Conservation (phyloP, 345 rosid genomes). For the Dimocarpus longan region DNA sequence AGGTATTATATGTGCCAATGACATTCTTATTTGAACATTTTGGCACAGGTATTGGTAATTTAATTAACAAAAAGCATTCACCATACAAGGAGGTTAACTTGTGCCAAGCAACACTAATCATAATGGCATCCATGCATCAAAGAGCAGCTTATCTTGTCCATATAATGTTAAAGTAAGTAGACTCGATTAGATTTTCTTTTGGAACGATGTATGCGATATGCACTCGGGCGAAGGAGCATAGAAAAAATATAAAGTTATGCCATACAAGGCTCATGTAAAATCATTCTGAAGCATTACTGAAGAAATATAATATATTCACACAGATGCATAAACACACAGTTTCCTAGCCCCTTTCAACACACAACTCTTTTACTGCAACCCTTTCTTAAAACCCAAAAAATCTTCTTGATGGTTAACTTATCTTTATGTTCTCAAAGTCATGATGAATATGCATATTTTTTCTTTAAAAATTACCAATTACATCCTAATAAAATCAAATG, state of each 20-base stretch:
- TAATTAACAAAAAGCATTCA: too few species aligned
- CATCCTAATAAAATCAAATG: background rate
- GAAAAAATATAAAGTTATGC: background rate
- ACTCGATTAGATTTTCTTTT: background rate
- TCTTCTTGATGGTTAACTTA: background rate
- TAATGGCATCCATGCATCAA: constrained; percentile 2
- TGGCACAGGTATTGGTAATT: background rate
- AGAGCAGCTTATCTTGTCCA: background rate
- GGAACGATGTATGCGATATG: background rate
- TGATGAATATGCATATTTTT: too few species aligned
- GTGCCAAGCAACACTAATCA: background rate
- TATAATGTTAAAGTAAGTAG: background rate
- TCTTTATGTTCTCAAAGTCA: background rate
- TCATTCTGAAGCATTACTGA: background rate
- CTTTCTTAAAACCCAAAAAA: background rate
- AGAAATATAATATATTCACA: background rate
- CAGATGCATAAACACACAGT: background rate
- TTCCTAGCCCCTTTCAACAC: background rate
- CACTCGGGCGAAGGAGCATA: background rate
- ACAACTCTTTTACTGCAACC: background rate
- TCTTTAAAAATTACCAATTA: background rate
- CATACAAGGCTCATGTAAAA: background rate
- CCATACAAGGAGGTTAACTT: background rate
- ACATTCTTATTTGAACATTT: background rate
- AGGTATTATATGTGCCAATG: background rate